Evolutionary conservation across 768 basidiomycete species (phyloP).

Genomic region (Favolaschia claudopus): DNA sequence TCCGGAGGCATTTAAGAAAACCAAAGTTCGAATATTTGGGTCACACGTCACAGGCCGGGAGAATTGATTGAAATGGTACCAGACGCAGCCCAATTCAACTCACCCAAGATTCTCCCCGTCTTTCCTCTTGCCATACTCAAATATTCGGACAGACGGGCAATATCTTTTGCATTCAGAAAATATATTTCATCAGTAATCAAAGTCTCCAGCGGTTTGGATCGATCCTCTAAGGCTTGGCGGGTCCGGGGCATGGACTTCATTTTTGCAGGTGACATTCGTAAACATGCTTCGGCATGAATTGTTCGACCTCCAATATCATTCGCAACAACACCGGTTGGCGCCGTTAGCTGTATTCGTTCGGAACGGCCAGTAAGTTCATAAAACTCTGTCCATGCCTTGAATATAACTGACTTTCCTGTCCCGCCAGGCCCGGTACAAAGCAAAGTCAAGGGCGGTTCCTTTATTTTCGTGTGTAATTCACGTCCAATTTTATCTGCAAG

Average conservation of each 20-base stretch:
- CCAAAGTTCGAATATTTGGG: no score
- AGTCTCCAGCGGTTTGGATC: neutral
- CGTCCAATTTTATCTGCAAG: neutral
- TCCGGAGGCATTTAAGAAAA: no score
- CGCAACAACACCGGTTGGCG: constrained; percentile 29
- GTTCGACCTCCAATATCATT: no score
- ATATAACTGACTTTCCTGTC: constrained; percentile 31
- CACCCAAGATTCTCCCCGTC: neutral
- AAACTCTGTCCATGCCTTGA: constrained; percentile 27
- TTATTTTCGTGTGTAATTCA: neutral
- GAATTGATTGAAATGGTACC: constrained; percentile 10
- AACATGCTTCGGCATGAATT: constrained; percentile 19
- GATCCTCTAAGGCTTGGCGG: neutral
- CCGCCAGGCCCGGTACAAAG: no score
- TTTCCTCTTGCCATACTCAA: constrained; percentile 5
- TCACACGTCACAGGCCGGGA: constrained; percentile 11
- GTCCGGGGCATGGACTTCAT: constrained; percentile 5
- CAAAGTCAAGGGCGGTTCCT: neutral
- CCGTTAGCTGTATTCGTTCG: constrained; percentile 7
- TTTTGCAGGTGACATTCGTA: neutral
- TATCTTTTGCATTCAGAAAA: constrained; percentile 13
- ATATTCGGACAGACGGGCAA: constrained; percentile 13
- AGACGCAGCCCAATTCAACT: constrained; percentile 4
- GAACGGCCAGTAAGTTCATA: no score
- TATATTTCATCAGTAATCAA: constrained; percentile 19